Conservation (phyloP, 331 rosid genomes). For the Quercus tomentella region DNA sequence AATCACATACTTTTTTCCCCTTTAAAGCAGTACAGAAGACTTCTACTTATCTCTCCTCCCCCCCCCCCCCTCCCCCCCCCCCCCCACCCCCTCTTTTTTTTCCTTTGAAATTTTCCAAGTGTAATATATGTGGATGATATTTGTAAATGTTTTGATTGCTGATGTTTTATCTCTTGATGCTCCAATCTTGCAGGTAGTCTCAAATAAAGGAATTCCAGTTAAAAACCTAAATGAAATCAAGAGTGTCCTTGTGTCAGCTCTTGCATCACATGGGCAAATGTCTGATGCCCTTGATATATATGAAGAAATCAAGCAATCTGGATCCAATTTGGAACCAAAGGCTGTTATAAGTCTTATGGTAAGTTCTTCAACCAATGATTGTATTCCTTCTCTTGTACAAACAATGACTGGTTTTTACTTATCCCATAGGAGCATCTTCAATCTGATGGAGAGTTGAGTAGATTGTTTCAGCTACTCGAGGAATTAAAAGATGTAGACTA, state of each 20-base stretch:
- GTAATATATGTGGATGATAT: not conserved
- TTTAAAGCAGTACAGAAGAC: not conserved
- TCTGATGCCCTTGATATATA: slow-evolving; percentile 52
- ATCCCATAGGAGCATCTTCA: slow-evolving; percentile 43
- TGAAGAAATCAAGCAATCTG: slow-evolving; percentile 61
- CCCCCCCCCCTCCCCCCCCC: no score
- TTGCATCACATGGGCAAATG: slow-evolving; percentile 64
- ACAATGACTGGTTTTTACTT: not conserved
- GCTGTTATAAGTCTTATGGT: slow-evolving; percentile 69
- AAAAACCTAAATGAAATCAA: slow-evolving; percentile 58
- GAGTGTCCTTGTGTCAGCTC: slow-evolving; percentile 67
- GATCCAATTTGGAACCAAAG: slow-evolving; percentile 59
- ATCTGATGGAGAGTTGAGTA: slow-evolving; percentile 51
- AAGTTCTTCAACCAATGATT: slow-evolving; percentile 31
- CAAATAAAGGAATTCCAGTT: slow-evolving; percentile 35
- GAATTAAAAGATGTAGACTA: slow-evolving; percentile 40
- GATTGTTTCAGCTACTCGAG: slow-evolving; percentile 51
- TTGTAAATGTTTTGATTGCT: not conserved
- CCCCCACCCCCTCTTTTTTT: not conserved
- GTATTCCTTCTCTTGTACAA: not conserved
- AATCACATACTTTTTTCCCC: not conserved
- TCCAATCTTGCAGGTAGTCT: slow-evolving; percentile 46
- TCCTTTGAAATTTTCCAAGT: not conserved
- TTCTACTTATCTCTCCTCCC: not conserved
- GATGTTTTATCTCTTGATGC: not conserved